Evolutionary conservation across 1,284 basidiomycete genomes (phyloP), one percentile per base, ranked within the genome.

Genomic region (Thelephora terrestris): DNA sequence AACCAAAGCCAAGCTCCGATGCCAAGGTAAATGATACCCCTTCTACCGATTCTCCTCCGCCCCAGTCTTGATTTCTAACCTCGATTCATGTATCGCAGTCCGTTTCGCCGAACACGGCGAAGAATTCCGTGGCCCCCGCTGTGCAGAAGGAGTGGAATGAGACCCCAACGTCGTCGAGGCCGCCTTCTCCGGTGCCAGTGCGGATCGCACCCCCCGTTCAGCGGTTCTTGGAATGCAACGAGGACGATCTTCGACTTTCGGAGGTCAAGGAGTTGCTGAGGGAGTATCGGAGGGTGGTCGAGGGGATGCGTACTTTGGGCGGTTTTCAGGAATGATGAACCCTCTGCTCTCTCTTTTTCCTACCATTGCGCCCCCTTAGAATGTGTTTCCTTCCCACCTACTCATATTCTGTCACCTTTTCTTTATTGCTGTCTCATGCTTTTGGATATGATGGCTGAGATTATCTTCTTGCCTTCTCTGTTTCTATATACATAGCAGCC

Each of bases 181-280:
- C 69, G 3, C 61, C 67, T 9, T 75, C 74, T 2, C 71, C 72
- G 24, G 58, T 61, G 39, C 36, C 60, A 23, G 58, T 67, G 36
- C 60, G 62, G 43, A 58, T 73, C 12, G 58, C 70, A 1, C 81
- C 81, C 14, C 86, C 85, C 0, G 81, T 76, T 47, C 65, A 70
- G 37, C 74, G 79, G 7, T 88, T 89, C 59, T 50, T 88, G 49
- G 75, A 82, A 52, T 84, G 82, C 53, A 70, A 74, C 2, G 72
- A 78, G 44, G 85, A 83, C 48, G 89, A 92, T 55, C 65, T 92
- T 49, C 75, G 72, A 47, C 65, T 92, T 20, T 77, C 79, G 0
- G 91, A 93, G 57, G 78, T 92, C 2, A 77, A 73, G 0, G 78
- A 83, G 52, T 68, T 93, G 35, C 65, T 93, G 57, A 64, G 70